These are phyloP conservation scores for Solanum paucissectum DNA, from an alignment of 257 asterid genomes.

Conservation along the genomic window DNA sequence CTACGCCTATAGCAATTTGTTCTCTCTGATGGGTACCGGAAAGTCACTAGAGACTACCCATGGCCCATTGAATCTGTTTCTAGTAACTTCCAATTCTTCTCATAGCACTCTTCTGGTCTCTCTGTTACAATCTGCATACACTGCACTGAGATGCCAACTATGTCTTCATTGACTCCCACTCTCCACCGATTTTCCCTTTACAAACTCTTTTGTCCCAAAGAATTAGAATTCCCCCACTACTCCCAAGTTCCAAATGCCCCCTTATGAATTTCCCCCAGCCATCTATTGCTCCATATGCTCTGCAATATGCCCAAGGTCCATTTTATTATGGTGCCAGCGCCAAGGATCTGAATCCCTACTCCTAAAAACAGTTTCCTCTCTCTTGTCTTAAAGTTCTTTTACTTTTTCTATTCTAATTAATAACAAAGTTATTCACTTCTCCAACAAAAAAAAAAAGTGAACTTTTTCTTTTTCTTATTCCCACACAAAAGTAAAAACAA, in stretches of 20 bases:
- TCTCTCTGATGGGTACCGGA: not conserved
- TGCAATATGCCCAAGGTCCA: not conserved
- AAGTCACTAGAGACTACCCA: not conserved
- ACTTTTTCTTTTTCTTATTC: not conserved
- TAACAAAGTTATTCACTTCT: not conserved
- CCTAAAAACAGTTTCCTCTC: not conserved
- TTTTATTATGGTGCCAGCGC: not conserved
- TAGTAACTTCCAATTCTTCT: not conserved
- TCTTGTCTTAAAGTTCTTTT: not conserved
- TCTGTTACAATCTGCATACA: not conserved
- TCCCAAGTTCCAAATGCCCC: not conserved
- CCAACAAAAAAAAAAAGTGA: not conserved
- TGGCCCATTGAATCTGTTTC: not conserved
- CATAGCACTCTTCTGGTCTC: not conserved
- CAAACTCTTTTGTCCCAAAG: not conserved
- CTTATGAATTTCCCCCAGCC: not conserved
- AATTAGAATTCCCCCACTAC: not conserved
- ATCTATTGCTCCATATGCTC: not conserved
- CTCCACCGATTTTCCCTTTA: not conserved
- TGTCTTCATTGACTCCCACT: not conserved
- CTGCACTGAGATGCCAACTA: not conserved
- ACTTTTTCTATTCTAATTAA: not conserved
- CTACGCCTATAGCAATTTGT: not conserved
- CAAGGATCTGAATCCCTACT: not conserved
- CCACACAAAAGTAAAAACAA: not conserved